Conservation (phyloP, 352 stramenopile genomes). For the Phytophthora pini region DNA sequence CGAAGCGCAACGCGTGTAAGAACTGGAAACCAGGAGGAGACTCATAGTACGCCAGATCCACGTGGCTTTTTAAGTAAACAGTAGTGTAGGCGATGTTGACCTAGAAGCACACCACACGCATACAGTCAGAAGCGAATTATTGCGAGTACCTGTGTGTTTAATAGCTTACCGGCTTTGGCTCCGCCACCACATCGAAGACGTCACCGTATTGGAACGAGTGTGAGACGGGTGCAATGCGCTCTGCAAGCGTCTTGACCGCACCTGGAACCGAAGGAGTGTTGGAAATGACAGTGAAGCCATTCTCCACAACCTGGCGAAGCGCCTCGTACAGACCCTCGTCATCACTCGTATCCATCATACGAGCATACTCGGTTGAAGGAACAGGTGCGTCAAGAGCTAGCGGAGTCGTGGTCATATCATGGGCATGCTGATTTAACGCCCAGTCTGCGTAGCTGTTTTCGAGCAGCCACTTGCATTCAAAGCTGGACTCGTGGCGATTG, state of each 20-base stretch:
- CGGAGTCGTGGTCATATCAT: conserved; percentile 53
- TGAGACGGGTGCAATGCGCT: conserved; percentile 82
- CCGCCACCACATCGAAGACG: conserved; percentile 84
- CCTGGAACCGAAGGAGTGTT: conserved; percentile 66
- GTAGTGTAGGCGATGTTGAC: conserved; percentile 97
- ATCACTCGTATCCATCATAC: conserved; percentile 69
- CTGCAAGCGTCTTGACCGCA: conserved; percentile 76
- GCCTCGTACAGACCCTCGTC: conserved; percentile 74
- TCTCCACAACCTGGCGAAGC: conserved; percentile 71
- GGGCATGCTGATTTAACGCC: conserved; percentile 53
- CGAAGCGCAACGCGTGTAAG: conserved; percentile 92
- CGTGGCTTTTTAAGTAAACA: conserved; percentile 90
- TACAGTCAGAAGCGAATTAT: background rate
- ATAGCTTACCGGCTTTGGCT: conserved; percentile 73
- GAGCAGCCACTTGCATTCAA: conserved; percentile 71
- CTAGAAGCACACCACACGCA: conserved; percentile 32
- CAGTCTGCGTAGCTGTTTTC: conserved; percentile 81
- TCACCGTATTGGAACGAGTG: conserved; percentile 90
- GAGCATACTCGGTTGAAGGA: conserved; percentile 60
- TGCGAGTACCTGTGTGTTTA: background rate
- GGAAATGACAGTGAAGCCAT: conserved; percentile 75
- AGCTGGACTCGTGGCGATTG: conserved; percentile 73
- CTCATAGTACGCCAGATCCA: conserved; percentile 98
- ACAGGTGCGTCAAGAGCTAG: conserved; percentile 59
- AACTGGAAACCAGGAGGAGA: conserved; percentile 96